These are phyloP conservation scores for Sistotremastrum niveocremeum DNA, from an alignment of 768 basidiomycete genomes.

Conservation along the genomic window DNA sequence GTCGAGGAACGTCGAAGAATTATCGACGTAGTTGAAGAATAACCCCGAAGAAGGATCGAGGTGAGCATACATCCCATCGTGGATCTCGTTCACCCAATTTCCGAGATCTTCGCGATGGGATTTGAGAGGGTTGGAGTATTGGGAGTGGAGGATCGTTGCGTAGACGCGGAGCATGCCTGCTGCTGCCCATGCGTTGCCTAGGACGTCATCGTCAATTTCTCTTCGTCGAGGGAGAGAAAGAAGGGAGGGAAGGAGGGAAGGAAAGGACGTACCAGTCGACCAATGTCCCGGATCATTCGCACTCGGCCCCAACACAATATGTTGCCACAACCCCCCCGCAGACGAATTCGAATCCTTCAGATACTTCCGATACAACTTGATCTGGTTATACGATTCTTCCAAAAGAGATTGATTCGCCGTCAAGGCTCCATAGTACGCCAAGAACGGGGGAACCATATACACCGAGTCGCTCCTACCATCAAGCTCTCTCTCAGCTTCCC, in stretches of 20 bases:
- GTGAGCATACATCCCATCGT: constrained; percentile 50
- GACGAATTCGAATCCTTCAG: constrained; percentile 36
- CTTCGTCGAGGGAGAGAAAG: constrained; percentile 2
- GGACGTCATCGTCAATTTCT: background rate
- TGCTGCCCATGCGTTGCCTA: constrained; percentile 80
- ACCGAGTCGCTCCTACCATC: constrained; percentile 73
- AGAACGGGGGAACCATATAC: constrained; percentile 79
- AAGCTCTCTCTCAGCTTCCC: no score
- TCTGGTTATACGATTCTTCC: constrained; percentile 54
- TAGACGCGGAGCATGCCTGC: constrained; percentile 78
- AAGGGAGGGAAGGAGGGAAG: background rate
- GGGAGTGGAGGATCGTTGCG: constrained; percentile 54
- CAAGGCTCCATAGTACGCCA: constrained; percentile 69
- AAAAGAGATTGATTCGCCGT: constrained; percentile 46
- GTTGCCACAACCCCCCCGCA: constrained; percentile 50
- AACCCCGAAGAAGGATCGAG: constrained; percentile 39
- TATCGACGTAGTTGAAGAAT: constrained; percentile 64
- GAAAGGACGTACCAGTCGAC: constrained; percentile 49
- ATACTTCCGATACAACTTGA: constrained; percentile 54
- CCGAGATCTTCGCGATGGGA: constrained; percentile 43
- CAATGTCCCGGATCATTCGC: constrained; percentile 58
- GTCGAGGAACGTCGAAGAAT: constrained; percentile 51
- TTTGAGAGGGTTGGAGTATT: constrained; percentile 33
- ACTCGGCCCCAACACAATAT: constrained; percentile 46
- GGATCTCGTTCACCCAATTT: constrained; percentile 60